Base-by-base conservation (phyloP, 345 rosid genomes). In the Litchi chinensis region DNA sequence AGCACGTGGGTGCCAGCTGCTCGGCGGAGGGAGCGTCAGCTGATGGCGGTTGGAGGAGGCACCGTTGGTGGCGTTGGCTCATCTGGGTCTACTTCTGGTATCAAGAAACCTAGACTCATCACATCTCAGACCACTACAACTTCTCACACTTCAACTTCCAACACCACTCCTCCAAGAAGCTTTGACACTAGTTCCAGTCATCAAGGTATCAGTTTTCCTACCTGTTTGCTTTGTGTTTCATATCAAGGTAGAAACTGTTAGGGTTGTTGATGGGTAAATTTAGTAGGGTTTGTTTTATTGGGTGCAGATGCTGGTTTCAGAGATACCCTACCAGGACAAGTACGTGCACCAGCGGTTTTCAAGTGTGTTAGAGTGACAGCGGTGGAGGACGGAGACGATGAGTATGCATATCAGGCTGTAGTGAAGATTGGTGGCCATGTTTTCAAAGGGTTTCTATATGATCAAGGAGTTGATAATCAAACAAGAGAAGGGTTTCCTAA, bases 1-100 rank as follows among this genome's bases (percentile, higher is more conserved):
- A 96, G 99, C 92, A 96, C 99, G 65, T 96, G 99, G 99, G 98
- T 96, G 6, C 90, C 99, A 8, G 97, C 99, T 0, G 89, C 99
- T 4, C 74, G 98, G 76, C 75, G 99, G 79, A 81, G 99, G 70
- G 99, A 96, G 81, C 91, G 99, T 22, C 98, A 94, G 86, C 87
- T 91, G 43, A 87, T 91, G 85, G 79, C 83, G 0, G 73, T 76
- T 4, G 78, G 78, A 0, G 78, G 78, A 0, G 77, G 56, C 0
- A 65, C 73, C 1, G 83, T 72, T 10, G 90, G 79, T 19, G 88
- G 86, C 10, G 87, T 88, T 72, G 97, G 94, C 43, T 91, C 97
- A 9, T 90, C 98, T 5, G 92, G 77, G 28, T 94, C 98, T 7
- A 94, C 95, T 13, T 93, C 94, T 32, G 98, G 95, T 9, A 80